A percentile compares a stretch with the other conserved stretches of the same genome.
Conservation (phyloP, 495 filamentous ascomycete species). For the Neurospora tetraspora region DNA sequence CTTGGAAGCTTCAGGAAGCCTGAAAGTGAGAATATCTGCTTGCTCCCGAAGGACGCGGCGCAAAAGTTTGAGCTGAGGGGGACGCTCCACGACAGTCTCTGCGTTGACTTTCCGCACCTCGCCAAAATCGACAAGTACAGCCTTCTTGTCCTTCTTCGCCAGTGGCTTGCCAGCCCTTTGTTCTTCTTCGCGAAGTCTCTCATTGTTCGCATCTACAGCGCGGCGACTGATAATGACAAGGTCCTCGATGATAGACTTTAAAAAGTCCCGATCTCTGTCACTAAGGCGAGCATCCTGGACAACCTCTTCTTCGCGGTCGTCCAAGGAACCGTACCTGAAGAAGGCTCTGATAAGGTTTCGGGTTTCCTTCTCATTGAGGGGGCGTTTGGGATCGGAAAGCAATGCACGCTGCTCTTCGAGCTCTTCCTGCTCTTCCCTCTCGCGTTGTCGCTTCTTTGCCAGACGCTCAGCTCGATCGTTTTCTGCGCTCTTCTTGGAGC, state of each 20-base stretch:
- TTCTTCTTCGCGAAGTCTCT: slow-evolving; percentile 61
- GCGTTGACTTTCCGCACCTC: slow-evolving; percentile 92
- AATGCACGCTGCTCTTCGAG: slow-evolving; percentile 47
- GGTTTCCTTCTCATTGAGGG: slow-evolving; percentile 81
- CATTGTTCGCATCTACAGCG: slow-evolving; percentile 63
- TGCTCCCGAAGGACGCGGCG: slow-evolving; percentile 56
- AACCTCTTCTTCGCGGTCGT: slow-evolving; percentile 76
- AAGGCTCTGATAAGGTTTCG: slow-evolving; percentile 82
- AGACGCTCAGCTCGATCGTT: slow-evolving; percentile 77
- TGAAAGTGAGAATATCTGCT: slow-evolving; percentile 63
- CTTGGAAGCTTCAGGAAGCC: slow-evolving; percentile 84
- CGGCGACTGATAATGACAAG: slow-evolving; percentile 43
- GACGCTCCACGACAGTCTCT: slow-evolving; percentile 83
- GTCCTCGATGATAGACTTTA: slow-evolving; percentile 52
- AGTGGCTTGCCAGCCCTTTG: slow-evolving; percentile 58
- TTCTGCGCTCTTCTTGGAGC: slow-evolving; percentile 48
- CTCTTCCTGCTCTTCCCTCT: slow-evolving; percentile 55
- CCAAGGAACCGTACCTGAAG: slow-evolving; percentile 78
- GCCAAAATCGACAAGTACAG: slow-evolving; percentile 84
- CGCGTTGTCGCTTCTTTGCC: slow-evolving; percentile 83
- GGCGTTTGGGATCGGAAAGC: slow-evolving; percentile 67
- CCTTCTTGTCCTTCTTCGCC: slow-evolving; percentile 95
- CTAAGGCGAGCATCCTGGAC: slow-evolving; percentile 73
- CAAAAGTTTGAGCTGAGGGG: slow-evolving; percentile 76
- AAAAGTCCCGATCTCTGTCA: slow-evolving; percentile 66